Conservation (phyloP, 208 protist genomes). For the Acanthamoeba triangularis region DNA sequence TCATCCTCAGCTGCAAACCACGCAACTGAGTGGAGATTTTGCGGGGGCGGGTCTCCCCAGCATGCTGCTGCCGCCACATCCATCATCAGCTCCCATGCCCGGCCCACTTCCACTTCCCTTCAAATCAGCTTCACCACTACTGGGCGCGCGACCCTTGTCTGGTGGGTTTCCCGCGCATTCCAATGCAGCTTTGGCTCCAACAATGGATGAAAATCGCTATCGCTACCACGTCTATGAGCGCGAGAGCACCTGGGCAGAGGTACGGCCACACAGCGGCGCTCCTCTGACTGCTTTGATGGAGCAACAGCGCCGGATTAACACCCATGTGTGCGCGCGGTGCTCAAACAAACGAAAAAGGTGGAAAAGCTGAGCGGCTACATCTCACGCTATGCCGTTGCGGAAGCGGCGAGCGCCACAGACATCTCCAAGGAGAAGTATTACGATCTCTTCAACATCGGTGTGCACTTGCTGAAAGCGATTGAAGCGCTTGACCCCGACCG, state of each 20-base stretch:
- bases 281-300: background rate
- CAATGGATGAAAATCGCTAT: background rate
- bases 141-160: background rate
- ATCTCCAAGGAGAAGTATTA: constrained; percentile 82
- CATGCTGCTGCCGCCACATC: background rate
- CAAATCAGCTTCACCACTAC: background rate
- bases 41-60: background rate
- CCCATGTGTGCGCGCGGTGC: no score
- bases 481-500: constrained; percentile 79
- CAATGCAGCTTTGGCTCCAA: background rate
- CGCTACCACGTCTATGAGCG: constrained; percentile 39
- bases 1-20: background rate
- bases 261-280: background rate
- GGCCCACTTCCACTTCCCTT: background rate
- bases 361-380: constrained; percentile 75
- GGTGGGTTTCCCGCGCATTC: background rate
- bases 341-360: background rate
- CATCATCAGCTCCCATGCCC: background rate
- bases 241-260: constrained; percentile 63
- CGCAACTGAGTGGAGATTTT: background rate
- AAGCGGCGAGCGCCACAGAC: background rate
- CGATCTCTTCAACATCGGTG: constrained; percentile 82
- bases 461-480: constrained; percentile 79
- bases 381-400: constrained; percentile 3
- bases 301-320: background rate